phyloP scores from a whole-genome alignment of 352 stramenopile genomes.

The Phytophthora lateralis region DNA sequence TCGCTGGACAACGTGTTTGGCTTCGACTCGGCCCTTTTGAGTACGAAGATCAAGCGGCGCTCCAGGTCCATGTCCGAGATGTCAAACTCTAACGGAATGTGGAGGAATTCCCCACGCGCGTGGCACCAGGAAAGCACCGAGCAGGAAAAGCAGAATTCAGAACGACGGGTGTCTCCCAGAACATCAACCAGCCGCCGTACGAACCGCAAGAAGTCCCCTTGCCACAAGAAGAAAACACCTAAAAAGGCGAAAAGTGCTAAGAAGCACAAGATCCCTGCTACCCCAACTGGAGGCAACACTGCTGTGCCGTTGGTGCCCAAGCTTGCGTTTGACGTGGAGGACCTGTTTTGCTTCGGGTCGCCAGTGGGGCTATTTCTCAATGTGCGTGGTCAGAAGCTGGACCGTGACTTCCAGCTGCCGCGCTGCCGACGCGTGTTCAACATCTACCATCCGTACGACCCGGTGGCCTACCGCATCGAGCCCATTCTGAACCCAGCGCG shows the following conservation, averaged over 20 bases:
- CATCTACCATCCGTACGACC: constrained; percentile 95
- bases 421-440: constrained; percentile 92
- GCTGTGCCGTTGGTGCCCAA: constrained; percentile 49
- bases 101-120: constrained; percentile 22
- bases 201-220: constrained; percentile 20
- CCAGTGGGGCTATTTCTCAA: constrained; percentile 93
- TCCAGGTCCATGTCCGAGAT: constrained; percentile 56
- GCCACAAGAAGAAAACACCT: constrained; percentile 30
- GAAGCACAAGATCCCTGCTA: constrained; percentile 22
- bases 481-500: constrained; percentile 87
- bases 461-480: constrained; percentile 95
- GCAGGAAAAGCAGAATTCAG: constrained; percentile 13
- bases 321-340: constrained; percentile 81
- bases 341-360: constrained; percentile 91
- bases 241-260: constrained; percentile 23
- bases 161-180: constrained; percentile 7
- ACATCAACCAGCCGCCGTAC: constrained; percentile 12
- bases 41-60: constrained; percentile 36
- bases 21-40: constrained; percentile 39
- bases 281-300: constrained; percentile 10
- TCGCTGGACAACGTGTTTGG: constrained; percentile 31
- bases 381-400: constrained; percentile 86
- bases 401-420: constrained; percentile 70
- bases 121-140: constrained; percentile 7
- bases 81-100: constrained; percentile 19